phyloP scores from a whole-genome alignment of 768 basidiomycete genomes.

The Lactarius evosmus region DNA sequence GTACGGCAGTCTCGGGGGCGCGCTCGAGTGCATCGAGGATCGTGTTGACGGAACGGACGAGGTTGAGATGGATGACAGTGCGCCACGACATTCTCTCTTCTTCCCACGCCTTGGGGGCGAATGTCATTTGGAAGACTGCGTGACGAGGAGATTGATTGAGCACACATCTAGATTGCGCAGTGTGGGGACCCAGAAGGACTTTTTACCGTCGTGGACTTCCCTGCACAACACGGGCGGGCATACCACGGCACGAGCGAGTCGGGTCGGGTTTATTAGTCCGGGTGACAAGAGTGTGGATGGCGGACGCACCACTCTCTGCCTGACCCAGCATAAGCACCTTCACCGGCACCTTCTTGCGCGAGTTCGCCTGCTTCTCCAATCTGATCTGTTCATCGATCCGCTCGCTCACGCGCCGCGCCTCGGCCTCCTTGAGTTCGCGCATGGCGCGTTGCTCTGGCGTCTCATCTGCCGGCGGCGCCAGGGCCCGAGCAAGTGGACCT shows the following conservation, averaged over 20 bases:
- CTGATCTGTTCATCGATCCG: conserved; percentile 31
- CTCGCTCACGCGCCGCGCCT: conserved; percentile 30
- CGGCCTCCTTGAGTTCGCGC: conserved; percentile 28
- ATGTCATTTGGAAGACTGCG: conserved; percentile 20
- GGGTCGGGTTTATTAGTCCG: background rate
- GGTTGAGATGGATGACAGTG: conserved; percentile 65
- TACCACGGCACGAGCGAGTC: background rate
- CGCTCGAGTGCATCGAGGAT: conserved; percentile 40
- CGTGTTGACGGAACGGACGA: conserved; percentile 43
- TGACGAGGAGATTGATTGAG: background rate
- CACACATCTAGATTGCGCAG: background rate
- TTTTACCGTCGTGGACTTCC: conserved; percentile 19
- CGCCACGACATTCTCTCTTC: conserved; percentile 78
- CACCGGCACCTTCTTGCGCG: conserved; percentile 27
- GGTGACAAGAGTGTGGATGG: background rate
- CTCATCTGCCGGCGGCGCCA: conserved; percentile 6
- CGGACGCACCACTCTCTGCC: conserved; percentile 23
- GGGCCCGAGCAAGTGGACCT: conserved; percentile 5
- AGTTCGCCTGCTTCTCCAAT: conserved; percentile 18
- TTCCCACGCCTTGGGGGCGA: conserved; percentile 41
- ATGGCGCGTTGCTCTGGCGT: conserved; percentile 28
- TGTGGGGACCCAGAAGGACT: conserved; percentile 1
- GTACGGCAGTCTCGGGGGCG: conserved; percentile 21
- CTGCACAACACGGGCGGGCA: background rate
- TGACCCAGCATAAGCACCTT: conserved; percentile 32